These are phyloP conservation scores for Xenoacremonium recifei DNA, from an alignment of 2,329 filamentous ascomycete genomes.

Conservation along the genomic window DNA sequence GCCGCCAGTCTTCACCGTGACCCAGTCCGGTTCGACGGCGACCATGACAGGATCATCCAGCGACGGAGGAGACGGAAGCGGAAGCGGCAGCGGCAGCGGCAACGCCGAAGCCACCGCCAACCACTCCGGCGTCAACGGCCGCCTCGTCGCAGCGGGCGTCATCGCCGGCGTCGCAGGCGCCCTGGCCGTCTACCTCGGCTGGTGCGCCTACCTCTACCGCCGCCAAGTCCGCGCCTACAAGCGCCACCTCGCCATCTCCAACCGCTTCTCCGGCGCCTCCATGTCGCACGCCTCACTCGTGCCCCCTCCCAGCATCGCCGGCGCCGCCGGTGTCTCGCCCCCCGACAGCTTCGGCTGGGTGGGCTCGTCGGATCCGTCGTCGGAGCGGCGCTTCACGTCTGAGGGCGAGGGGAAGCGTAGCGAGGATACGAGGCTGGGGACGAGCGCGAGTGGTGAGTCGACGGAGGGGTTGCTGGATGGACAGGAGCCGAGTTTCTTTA, in stretches of 20 bases:
- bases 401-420: slow-evolving; percentile 18
- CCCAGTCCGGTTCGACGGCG: slow-evolving; percentile 46
- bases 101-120: too few species aligned
- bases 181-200: slow-evolving; percentile 63
- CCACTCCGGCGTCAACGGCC: slow-evolving; percentile 33
- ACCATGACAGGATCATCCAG: slow-evolving; percentile 33
- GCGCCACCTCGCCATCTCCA: slow-evolving; percentile 64
- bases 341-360: slow-evolving; percentile 32
- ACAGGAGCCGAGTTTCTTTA: slow-evolving; percentile 70
- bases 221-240: slow-evolving; percentile 70
- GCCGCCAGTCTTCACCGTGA: slow-evolving; percentile 67
- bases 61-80: slow-evolving; percentile 27
- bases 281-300: background rate
- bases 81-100: slow-evolving; percentile 1
- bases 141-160: slow-evolving; percentile 48
- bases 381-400: background rate
- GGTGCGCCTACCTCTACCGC: slow-evolving; percentile 72
- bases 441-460: slow-evolving; percentile 44
- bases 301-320: background rate
- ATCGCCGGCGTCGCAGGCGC: slow-evolving; percentile 66
- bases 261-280: slow-evolving; percentile 45
- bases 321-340: slow-evolving; percentile 9
- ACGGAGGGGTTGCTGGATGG: slow-evolving; percentile 48
- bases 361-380: slow-evolving; percentile 19
- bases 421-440: slow-evolving; percentile 26